phyloP scores from a whole-genome alignment of 225 moss, liverwort and hornwort genomes.

The Polytrichum formosum region DNA sequence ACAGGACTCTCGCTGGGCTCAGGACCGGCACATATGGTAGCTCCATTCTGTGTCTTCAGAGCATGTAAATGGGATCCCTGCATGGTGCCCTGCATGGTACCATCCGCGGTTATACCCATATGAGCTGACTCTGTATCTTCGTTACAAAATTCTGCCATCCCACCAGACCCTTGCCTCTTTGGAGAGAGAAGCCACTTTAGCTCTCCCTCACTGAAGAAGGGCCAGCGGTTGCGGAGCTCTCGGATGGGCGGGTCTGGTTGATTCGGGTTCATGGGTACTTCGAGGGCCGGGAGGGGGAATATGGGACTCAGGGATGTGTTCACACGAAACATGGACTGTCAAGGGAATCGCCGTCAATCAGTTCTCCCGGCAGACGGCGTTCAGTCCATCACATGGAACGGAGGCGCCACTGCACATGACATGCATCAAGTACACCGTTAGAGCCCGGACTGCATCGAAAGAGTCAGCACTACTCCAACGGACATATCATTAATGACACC shows the following conservation, averaged over 20 bases:
- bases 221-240: slow-evolving; percentile 58
- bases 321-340: slow-evolving; percentile 22
- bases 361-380: background rate
- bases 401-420: background rate
- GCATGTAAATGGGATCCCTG: background rate
- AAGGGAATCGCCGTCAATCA: background rate
- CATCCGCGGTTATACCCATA: slow-evolving; percentile 12
- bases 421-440: too few species aligned
- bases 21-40: slow-evolving; percentile 25
- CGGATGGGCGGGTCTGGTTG: slow-evolving; percentile 50
- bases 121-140: slow-evolving; percentile 27
- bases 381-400: slow-evolving; percentile 3
- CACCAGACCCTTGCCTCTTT: slow-evolving; percentile 29
- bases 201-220: slow-evolving; percentile 62
- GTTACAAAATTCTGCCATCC: slow-evolving; percentile 14
- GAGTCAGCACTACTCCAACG: too few species aligned
- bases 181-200: slow-evolving; percentile 60
- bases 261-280: slow-evolving; percentile 34
- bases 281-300: slow-evolving; percentile 10
- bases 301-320: slow-evolving; percentile 19
- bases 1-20: slow-evolving; percentile 36
- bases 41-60: slow-evolving; percentile 4
- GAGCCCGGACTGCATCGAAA: too few species aligned
- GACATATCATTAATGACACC: too few species aligned
- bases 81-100: slow-evolving; percentile 2